Conservation (phyloP, 495 filamentous ascomycete genomes). For the Trichoderma erinaceum region DNA sequence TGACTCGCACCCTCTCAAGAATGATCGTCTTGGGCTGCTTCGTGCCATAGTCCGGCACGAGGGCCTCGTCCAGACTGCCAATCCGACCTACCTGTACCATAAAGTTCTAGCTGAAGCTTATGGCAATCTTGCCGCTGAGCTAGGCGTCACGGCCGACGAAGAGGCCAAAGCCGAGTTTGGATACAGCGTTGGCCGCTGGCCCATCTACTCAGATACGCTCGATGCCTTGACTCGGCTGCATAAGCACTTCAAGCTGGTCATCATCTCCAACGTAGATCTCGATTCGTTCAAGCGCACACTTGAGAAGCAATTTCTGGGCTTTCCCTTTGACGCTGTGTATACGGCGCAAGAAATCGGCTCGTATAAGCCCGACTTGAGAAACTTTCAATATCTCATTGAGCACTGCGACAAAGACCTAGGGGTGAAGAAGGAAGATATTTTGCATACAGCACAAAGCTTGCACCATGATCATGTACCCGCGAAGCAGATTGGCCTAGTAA, state of each 20-base stretch:
- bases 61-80: constrained; percentile 35
- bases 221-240: constrained; percentile 50
- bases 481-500: constrained; percentile 52
- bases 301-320: constrained; percentile 34
- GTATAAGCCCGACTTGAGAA: constrained; percentile 64
- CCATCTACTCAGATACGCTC: constrained; percentile 59
- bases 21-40: constrained; percentile 30
- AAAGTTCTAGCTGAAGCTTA: constrained; percentile 49
- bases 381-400: constrained; percentile 61
- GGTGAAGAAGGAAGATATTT: constrained; percentile 45
- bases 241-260: constrained; percentile 58
- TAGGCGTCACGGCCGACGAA: constrained; percentile 34
- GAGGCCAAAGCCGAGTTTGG: constrained; percentile 40
- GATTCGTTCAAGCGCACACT: constrained; percentile 53
- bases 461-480: constrained; percentile 68
- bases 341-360: constrained; percentile 69
- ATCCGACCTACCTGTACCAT: constrained; percentile 53
- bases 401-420: constrained; percentile 52
- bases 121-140: constrained; percentile 35
- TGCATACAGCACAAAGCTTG: constrained; percentile 67
- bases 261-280: constrained; percentile 67
- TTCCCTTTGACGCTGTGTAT: constrained; percentile 59
- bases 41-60: constrained; percentile 35
- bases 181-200: constrained; percentile 53
- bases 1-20: constrained; percentile 32